Conservation (phyloP, 257 asterid species). For the Solanum dulcamara region DNA sequence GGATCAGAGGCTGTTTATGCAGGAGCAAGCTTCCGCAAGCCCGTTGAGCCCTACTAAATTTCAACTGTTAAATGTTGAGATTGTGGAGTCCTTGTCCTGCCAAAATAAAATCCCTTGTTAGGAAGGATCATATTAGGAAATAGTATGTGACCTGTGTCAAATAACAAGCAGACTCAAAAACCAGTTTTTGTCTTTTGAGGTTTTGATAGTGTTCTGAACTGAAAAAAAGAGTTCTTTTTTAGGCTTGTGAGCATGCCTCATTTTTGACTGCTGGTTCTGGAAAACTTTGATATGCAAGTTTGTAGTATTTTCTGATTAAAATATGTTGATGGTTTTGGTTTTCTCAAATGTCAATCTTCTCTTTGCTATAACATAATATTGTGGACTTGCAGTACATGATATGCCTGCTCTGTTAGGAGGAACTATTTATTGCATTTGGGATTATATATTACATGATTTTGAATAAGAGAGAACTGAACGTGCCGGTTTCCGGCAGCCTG, state of each 20-base stretch:
- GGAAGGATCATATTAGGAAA: constrained; percentile 11
- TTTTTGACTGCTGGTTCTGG: not conserved
- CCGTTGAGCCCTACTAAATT: constrained; percentile 69
- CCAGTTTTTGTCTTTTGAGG: not conserved
- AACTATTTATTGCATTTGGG: too few species aligned
- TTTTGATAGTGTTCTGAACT: not conserved
- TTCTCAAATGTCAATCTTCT: not conserved
- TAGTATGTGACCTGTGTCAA: not conserved
- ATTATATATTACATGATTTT: too few species aligned
- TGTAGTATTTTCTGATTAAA: not conserved
- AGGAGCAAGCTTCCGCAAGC: constrained; percentile 80
- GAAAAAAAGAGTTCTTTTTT: not conserved
- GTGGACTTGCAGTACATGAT: too few species aligned
- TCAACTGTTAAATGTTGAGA: not conserved
- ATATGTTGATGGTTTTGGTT: not conserved
- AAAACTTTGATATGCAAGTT: not conserved
- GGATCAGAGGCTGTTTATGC: constrained; percentile 88
- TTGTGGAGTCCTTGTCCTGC: constrained; percentile 7
- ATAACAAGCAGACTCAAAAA: not conserved
- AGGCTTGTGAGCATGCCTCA: not conserved
- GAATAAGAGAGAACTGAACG: too few species aligned
- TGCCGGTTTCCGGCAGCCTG: too few species aligned
- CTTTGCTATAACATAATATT: not conserved
- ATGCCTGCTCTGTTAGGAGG: not conserved
- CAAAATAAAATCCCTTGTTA: not conserved